Conservation (phyloP, 2,329 filamentous ascomycete genomes). For the Xylariales sp. region DNA sequence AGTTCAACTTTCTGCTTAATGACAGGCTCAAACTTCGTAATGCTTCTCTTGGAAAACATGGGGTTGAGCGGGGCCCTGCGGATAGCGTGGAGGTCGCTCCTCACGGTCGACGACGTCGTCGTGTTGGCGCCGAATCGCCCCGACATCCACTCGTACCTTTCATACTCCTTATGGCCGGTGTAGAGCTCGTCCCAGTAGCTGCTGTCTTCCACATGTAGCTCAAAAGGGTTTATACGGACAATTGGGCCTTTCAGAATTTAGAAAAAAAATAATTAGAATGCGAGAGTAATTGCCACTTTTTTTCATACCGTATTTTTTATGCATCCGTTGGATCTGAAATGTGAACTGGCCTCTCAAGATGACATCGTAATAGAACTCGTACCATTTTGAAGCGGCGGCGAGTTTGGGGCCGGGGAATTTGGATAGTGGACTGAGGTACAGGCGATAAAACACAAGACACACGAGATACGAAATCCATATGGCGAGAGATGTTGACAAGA, state of each 20-base stretch:
- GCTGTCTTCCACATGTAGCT: constrained; percentile 24
- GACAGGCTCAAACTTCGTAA: constrained; percentile 26
- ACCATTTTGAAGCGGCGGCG: constrained; percentile 15
- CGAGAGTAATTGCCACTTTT: neutral
- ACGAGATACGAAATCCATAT: constrained; percentile 10
- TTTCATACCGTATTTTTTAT: constrained; percentile 24
- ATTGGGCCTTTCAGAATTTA: constrained; percentile 16
- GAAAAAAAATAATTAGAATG: no score
- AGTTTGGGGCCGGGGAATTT: constrained; percentile 18
- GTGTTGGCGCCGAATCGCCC: constrained; percentile 28
- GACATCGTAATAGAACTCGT: constrained; percentile 21
- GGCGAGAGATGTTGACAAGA: neutral
- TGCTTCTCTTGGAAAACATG: constrained; percentile 27
- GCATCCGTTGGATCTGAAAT: constrained; percentile 20
- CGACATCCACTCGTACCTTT: constrained; percentile 29
- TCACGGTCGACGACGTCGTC: constrained; percentile 25
- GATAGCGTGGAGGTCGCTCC: constrained; percentile 25
- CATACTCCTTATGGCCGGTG: constrained; percentile 27
- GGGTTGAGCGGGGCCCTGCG: constrained; percentile 27
- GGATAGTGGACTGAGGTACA: constrained; percentile 9
- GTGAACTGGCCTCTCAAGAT: constrained; percentile 10
- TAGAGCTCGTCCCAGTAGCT: constrained; percentile 27
- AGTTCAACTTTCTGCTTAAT: constrained; percentile 29
- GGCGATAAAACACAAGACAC: constrained; percentile 11
- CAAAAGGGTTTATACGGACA: constrained; percentile 28